phyloP scores from a whole-genome alignment of 1,139 yeast species.

The Sugiyamaella neomexicana region DNA sequence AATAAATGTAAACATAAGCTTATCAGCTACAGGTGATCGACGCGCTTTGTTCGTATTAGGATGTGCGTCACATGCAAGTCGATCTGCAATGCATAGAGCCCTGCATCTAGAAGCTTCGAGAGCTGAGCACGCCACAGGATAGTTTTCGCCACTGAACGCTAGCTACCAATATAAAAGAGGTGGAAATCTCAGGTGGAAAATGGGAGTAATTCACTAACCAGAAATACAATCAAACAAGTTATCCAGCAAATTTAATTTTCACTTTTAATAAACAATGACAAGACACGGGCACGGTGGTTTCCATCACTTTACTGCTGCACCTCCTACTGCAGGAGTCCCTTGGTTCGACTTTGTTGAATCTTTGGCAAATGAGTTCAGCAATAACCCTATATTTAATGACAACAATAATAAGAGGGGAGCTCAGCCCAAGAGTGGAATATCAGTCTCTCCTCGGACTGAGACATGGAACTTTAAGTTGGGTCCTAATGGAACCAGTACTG shows the following conservation, averaged over 20 bases:
- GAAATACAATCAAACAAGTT: neutral
- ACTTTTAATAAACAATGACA: neutral
- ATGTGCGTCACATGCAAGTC: neutral
- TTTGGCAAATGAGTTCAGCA: slow-evolving; percentile 10
- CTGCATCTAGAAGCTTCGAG: slow-evolving; percentile 19
- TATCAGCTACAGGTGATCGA: neutral
- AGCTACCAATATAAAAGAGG: slow-evolving; percentile 4
- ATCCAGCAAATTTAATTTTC: neutral
- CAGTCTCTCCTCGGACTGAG: slow-evolving; percentile 15
- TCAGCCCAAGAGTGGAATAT: slow-evolving; percentile 10
- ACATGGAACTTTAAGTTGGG: slow-evolving; percentile 9
- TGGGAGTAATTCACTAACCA: too few species aligned
- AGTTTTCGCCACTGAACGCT: slow-evolving; percentile 11
- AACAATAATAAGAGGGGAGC: neutral
- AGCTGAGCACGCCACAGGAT: neutral
- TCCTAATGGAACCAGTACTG: slow-evolving; percentile 23
- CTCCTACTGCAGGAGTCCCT: slow-evolving; percentile 4
- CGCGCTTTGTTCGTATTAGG: neutral
- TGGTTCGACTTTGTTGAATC: slow-evolving; percentile 12
- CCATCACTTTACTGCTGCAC: neutral
- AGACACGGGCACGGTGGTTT: neutral
- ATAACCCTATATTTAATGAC: slow-evolving; percentile 10
- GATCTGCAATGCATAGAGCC: neutral
- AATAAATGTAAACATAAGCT: neutral
- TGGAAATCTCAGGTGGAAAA: too few species aligned